A percentile compares a stretch with the other conserved stretches of the same genome.
These are phyloP conservation scores for Urostyla sp. DNA, from an alignment of 73 alveolate genomes.

Conservation along the genomic window DNA sequence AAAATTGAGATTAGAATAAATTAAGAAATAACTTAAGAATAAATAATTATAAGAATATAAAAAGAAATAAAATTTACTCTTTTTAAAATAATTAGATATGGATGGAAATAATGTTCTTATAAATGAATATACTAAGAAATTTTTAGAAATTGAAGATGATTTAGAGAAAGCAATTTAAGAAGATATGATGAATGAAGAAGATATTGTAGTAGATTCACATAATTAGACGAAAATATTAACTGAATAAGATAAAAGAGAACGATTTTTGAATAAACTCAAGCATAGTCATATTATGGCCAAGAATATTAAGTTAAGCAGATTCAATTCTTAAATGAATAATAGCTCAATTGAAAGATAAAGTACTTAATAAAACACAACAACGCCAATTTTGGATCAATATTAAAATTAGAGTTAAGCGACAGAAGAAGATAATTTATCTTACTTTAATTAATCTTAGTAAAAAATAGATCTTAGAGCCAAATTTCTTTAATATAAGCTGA, in stretches of 20 bases:
- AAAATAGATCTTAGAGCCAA: no score
- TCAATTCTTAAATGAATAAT: no score
- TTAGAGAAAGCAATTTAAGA: conserved; percentile 18
- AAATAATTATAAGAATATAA: conserved; percentile 7
- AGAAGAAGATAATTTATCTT: no score
- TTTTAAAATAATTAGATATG: conserved; percentile 10
- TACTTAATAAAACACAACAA: no score
- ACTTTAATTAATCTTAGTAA: no score
- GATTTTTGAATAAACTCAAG: neutral
- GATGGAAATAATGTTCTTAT: conserved; percentile 18
- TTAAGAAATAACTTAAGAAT: neutral
- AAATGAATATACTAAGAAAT: neutral
- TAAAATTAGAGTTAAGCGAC: no score
- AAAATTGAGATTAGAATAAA: conserved; percentile 20
- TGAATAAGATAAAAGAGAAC: neutral
- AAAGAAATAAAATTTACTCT: conserved; percentile 6
- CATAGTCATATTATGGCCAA: conserved; percentile 27
- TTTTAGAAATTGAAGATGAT: conserved; percentile 34
- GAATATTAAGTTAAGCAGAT: conserved; percentile 14
- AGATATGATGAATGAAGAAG: conserved; percentile 38
- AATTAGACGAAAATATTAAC: neutral
- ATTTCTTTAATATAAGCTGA: no score
- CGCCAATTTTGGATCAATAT: no score
- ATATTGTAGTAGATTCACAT: neutral
- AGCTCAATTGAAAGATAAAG: no score